phyloP scores from a whole-genome alignment of 768 basidiomycete genomes.

The Tricholomella constricta region DNA sequence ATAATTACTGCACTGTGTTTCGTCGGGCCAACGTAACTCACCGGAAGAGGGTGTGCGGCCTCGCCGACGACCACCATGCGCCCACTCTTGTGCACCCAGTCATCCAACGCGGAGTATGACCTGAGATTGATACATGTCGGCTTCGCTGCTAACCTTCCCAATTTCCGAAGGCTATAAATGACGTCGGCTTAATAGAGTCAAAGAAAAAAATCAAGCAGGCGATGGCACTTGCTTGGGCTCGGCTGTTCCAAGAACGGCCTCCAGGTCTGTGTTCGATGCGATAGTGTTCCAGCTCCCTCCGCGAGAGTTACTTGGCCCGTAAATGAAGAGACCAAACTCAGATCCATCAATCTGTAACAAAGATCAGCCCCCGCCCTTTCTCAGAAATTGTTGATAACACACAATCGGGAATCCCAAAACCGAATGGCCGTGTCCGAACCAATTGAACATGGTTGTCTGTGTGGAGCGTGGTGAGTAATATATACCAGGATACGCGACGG shows the following conservation, averaged over 20 bases:
- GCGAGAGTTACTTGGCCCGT: conserved; percentile 27
- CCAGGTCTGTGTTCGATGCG: conserved; percentile 31
- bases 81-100: conserved; percentile 51
- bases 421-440: conserved; percentile 36
- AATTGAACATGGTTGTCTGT: conserved; percentile 31
- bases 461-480: not conserved
- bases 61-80: conserved; percentile 53
- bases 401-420: conserved; percentile 36
- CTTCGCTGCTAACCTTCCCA: conserved; percentile 35
- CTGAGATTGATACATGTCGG: conserved; percentile 38
- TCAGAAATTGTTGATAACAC: conserved; percentile 2
- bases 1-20: not conserved
- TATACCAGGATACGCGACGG: no score
- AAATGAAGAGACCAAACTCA: conserved; percentile 29
- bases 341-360: conserved; percentile 38
- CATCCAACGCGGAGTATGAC: conserved; percentile 40
- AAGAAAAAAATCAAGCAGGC: no score
- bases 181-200: conserved; percentile 3
- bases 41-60: conserved; percentile 57
- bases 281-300: conserved; percentile 29
- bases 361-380: not conserved
- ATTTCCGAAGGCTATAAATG: conserved; percentile 33
- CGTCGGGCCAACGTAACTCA: conserved; percentile 24
- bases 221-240: conserved; percentile 38
- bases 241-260: conserved; percentile 26